These are phyloP conservation scores for Castanopsis chinensis DNA, from an alignment of 306 rosid genomes.

Conservation along the genomic window DNA sequence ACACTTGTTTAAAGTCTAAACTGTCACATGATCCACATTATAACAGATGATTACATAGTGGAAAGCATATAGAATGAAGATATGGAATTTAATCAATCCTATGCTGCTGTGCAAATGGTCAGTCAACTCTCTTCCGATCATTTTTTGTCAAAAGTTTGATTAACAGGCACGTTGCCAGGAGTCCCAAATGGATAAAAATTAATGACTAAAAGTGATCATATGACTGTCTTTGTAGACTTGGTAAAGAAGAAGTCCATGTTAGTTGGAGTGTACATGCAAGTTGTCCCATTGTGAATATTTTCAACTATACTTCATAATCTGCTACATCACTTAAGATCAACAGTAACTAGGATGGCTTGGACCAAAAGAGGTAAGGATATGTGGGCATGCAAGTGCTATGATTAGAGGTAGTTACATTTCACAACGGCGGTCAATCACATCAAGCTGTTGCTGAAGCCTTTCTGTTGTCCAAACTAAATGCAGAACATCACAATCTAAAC, in stretches of 20 bases:
- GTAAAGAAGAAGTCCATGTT: background rate
- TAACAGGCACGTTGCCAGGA: background rate
- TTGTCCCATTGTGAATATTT: background rate
- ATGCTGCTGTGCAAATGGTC: background rate
- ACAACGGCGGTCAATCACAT: constrained; percentile 66
- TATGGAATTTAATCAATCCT: background rate
- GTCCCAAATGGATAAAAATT: background rate
- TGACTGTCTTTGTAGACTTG: background rate
- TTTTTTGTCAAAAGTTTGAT: background rate
- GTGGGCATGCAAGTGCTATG: background rate
- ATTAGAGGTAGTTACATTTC: constrained; percentile 46
- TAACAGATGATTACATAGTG: constrained; percentile 4
- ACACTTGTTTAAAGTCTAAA: constrained; percentile 3
- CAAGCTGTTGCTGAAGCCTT: constrained; percentile 79
- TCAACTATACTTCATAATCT: background rate
- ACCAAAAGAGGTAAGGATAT: background rate
- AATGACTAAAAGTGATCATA: background rate
- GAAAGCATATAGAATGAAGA: constrained; percentile 6
- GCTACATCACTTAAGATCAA: background rate
- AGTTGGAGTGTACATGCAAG: background rate
- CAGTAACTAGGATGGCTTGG: background rate
- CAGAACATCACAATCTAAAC: constrained; percentile 66
- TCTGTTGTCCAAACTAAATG: constrained; percentile 66
- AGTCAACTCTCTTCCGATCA: background rate
- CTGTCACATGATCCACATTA: constrained; percentile 6